A percentile compares a stretch with the other conserved stretches of the same genome.
Evolutionary conservation across 1,139 yeast species (phyloP).

Genomic region (Taphrina populina): DNA sequence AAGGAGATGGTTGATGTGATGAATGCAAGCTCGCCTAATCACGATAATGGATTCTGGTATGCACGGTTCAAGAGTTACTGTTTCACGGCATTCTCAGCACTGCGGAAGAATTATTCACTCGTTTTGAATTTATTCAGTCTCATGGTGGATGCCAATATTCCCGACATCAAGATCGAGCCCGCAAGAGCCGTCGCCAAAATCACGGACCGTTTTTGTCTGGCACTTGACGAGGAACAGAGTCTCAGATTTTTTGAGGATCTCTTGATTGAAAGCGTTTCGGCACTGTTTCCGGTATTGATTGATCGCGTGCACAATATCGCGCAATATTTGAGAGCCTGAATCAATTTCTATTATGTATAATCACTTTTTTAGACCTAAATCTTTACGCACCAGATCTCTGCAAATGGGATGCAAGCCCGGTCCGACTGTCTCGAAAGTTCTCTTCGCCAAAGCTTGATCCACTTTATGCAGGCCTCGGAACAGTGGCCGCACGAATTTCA

Average conservation of each 20-base stretch:
- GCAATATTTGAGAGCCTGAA: constrained; percentile 68
- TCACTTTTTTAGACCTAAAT: constrained; percentile 48
- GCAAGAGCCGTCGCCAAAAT: constrained; percentile 80
- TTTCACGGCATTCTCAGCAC: constrained; percentile 86
- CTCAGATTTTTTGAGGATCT: constrained; percentile 88
- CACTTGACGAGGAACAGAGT: constrained; percentile 93
- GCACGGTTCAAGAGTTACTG: constrained; percentile 86
- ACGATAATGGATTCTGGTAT: constrained; percentile 72
- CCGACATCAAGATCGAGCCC: constrained; percentile 75
- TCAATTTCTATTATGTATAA: background rate
- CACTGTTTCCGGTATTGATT: constrained; percentile 88
- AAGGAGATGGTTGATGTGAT: constrained; percentile 96
- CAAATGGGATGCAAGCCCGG: constrained; percentile 81
- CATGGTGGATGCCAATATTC: constrained; percentile 92
- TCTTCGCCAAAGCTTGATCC: constrained; percentile 63
- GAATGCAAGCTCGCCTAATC: constrained; percentile 62
- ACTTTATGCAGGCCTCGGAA: constrained; percentile 63
- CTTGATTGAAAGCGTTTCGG: constrained; percentile 90
- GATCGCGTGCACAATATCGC: constrained; percentile 94
- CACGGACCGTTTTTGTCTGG: constrained; percentile 88
- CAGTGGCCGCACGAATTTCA: constrained; percentile 92
- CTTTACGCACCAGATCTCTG: constrained; percentile 72
- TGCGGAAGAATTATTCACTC: constrained; percentile 83
- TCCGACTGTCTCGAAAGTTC: constrained; percentile 61
- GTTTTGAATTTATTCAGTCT: constrained; percentile 86